Evolutionary conservation across 164 flowering plant species (phyloP).

Genomic region (Liriodendron chinense): DNA sequence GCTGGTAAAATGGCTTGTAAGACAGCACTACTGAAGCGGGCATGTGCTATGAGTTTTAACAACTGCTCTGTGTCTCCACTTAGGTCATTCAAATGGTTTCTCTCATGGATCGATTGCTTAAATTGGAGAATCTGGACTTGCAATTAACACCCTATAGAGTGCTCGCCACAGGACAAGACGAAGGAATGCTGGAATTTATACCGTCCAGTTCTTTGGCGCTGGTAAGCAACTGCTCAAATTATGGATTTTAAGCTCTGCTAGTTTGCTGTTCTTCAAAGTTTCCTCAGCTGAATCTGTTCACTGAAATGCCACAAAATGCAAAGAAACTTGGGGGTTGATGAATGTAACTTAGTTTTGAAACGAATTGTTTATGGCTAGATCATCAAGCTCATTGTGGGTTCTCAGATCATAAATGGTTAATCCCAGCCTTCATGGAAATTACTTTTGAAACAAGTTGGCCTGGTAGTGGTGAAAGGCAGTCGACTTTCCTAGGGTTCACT

Average conservation of each 20-base stretch:
- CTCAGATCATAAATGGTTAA: too few species aligned
- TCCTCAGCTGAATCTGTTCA: neutral
- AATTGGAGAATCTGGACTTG: conserved; percentile 94
- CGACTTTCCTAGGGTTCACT: neutral
- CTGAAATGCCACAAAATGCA: neutral
- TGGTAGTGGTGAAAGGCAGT: neutral
- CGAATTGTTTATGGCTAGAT: too few species aligned
- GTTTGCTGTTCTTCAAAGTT: neutral
- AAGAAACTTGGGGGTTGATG: too few species aligned
- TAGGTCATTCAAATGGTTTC: conserved; percentile 99
- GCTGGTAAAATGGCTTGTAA: too few species aligned
- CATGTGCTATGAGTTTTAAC: neutral
- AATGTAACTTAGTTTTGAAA: too few species aligned
- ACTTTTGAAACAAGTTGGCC: neutral
- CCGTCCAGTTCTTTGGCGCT: conserved; percentile 96
- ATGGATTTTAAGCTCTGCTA: neutral
- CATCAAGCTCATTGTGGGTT: too few species aligned
- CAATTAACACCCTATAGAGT: conserved; percentile 96
- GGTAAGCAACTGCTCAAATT: conserved; percentile 35
- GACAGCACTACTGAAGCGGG: neutral
- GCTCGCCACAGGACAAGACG: conserved; percentile 98
- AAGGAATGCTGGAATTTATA: conserved; percentile 97
- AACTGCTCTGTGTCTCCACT: conserved; percentile 14
- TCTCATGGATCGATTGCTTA: conserved; percentile 95
- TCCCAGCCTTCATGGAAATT: too few species aligned